Conservation (phyloP, 2,329 filamentous ascomycete species). For the Xylariaceae sp. region DNA sequence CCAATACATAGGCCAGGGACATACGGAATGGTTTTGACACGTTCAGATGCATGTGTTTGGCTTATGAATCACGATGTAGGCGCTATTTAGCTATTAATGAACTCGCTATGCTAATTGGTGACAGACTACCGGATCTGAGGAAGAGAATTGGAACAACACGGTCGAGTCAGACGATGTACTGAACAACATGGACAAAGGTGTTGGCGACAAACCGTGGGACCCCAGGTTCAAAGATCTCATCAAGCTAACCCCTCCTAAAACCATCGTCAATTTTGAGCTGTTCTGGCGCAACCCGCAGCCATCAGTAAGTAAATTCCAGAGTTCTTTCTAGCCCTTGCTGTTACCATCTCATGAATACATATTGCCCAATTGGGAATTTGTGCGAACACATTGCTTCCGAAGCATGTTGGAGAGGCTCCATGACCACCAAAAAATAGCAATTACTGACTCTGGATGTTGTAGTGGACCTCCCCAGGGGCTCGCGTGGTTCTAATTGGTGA, state of each 20-base stretch:
- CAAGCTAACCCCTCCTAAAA: constrained; percentile 36
- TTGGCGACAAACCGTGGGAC: constrained; percentile 37
- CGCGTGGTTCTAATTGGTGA: constrained; percentile 45
- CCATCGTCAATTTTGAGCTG: constrained; percentile 45
- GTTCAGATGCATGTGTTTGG: constrained; percentile 41
- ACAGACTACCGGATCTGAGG: constrained; percentile 40
- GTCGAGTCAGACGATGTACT: constrained; percentile 41
- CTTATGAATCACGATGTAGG: constrained; percentile 44
- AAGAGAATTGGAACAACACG: constrained; percentile 43
- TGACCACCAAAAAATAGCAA: too few species aligned
- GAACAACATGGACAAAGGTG: constrained; percentile 40
- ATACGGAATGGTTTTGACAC: constrained; percentile 40
- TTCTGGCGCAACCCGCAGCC: constrained; percentile 46
- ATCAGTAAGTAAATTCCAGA: too few species aligned
- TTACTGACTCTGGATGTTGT: too few species aligned
- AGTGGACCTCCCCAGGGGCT: constrained; percentile 40
- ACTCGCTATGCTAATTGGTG: constrained; percentile 11
- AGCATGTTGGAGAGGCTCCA: too few species aligned
- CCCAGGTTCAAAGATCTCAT: constrained; percentile 40
- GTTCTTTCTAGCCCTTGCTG: too few species aligned
- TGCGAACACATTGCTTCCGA: too few species aligned
- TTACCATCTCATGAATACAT: too few species aligned
- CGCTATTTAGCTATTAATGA: neutral
- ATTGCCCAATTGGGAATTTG: too few species aligned
- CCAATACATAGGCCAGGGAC: constrained; percentile 42